Base-by-base conservation (phyloP, 2,329 filamentous ascomycete species). In the Dactylonectria macrodidyma region DNA sequence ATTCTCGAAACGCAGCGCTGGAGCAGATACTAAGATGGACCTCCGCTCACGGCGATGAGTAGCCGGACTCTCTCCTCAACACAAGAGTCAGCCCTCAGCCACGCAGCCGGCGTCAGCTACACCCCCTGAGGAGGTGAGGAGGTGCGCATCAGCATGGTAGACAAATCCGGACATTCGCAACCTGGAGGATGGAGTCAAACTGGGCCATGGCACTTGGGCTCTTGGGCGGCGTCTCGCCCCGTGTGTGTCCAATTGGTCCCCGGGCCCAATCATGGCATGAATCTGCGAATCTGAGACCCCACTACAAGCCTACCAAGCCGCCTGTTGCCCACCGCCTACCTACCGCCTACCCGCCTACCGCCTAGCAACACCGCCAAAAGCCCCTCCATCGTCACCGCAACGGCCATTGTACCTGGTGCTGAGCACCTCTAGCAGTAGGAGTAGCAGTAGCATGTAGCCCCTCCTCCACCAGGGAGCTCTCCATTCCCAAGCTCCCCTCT, bases 301-400 rank as follows among this genome's bases (percentile, higher is more conserved):
- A 66, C 57, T 30, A 36, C 22, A 50, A 57, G 38, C 59, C 41
- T 62, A 51, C 51, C 26, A 30, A 7, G 26, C 26, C 55, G 52
- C 54, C 55, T 36, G 26, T 46, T 41, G 30, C 47, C 57, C 57
- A 36, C 61, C 22, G 33, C 24, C 60, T 26, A 48, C 38, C 38
- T 24, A 50, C 62, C 62, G 58, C 57, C 56, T 51, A 44, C 50
- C 50, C 24, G 36, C 54, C 38, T 14, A 47, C 38, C 10, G 46
- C 48, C 41, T 56, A 69, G 62, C 62, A 73, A 72, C 70, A 74
- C 72, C 69, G 71, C 72, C 67, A 60, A 46, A 46, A 75, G 76
- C 78, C 77, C 78, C 78, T 79, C 78, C 74, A 79, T 77, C 74
- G 75, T 79, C 76, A 79, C 78, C 78, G 76, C 74, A 74, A 76